Evolutionary conservation across 2,329 filamentous ascomycete genomes (phyloP), one percentile per base, ranked within the genome.

Genomic region (Aspergillus vadensis): DNA sequence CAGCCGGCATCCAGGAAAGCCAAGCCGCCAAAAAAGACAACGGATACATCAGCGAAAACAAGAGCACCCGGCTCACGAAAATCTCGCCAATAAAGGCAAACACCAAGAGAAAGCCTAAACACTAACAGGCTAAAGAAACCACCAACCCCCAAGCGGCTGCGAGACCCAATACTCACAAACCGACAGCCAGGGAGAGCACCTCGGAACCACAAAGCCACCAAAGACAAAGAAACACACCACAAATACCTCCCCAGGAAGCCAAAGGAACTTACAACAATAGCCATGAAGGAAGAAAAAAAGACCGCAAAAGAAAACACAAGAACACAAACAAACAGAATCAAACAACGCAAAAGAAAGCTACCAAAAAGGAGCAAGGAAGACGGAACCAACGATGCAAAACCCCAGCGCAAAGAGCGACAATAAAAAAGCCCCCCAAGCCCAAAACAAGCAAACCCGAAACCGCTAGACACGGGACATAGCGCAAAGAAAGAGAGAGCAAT

Each of bases 271-370:
- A 69, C 80, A 23, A 74, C 71, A 12, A 77, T 81, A 75, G 77
- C 80, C 12, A 63, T 80, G n/a, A 77, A 83, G 54, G 87, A 93
- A 62, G 96, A 99, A 77, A 88, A 96, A 72, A 85, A 85, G 36
- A 80, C 86, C 7, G 92, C 92, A 1, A 81, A 81, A 12, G 86
- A 88, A 15, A 88, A 88, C 61, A 78, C 83, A 1, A 76, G 83
- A 0, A 86, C 98, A 25, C 98, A 99, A 70, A 81, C 84, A 7
- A 97, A 96, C 68, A 81, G 92, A 25, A 86, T 98, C 74, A 96
- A 93, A 72, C 90, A 92, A 65, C 87, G 87, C 36, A 89, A 98
- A 60, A 83, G 90, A 68, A 82, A 83, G 47, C 87, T 92, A 71
- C 91, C 89, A 70, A 89, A 89, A 63, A 93, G 96, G 90, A 81